These are phyloP conservation scores for Scheffersomyces cryptocercus DNA, from an alignment of 1,139 yeast genomes.

Conservation along the genomic window DNA sequence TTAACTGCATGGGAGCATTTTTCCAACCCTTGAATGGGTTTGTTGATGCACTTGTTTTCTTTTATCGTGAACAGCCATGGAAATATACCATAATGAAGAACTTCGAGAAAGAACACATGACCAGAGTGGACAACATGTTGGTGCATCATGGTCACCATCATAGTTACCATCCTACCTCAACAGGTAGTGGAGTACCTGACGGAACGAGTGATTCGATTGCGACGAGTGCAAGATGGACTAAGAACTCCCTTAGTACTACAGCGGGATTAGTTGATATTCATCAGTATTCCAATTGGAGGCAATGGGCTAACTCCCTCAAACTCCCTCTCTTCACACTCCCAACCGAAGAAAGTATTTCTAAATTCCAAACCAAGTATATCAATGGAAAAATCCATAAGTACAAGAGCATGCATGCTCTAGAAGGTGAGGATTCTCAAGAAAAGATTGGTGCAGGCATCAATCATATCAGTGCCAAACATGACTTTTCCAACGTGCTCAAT, in stretches of 20 bases:
- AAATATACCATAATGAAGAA: constrained; percentile 44
- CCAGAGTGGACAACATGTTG: constrained; percentile 25
- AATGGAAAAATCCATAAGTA: constrained; percentile 12
- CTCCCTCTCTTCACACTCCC: constrained; percentile 50
- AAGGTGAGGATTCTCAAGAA: neutral
- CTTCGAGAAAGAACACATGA: constrained; percentile 37
- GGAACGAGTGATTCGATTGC: constrained; percentile 14
- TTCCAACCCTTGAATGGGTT: constrained; percentile 81
- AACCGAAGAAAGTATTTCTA: constrained; percentile 30
- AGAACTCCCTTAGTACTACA: constrained; percentile 27
- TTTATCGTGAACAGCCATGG: constrained; percentile 82
- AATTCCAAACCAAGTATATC: constrained; percentile 28
- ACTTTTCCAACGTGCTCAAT: constrained; percentile 37
- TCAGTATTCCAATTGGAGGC: constrained; percentile 38
- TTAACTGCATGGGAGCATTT: constrained; percentile 66
- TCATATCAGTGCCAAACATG: constrained; percentile 22
- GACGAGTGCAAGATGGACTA: constrained; percentile 27
- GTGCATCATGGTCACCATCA: neutral
- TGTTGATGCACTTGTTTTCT: constrained; percentile 74
- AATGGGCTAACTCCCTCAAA: constrained; percentile 29
- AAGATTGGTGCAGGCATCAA: constrained; percentile 14
- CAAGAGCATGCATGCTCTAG: neutral
- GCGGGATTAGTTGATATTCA: constrained; percentile 23
- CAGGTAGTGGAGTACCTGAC: constrained; percentile 14
- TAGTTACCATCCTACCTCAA: neutral